Base-by-base conservation (phyloP, 495 filamentous ascomycete genomes). In the Trichocladium uniseriatum region DNA sequence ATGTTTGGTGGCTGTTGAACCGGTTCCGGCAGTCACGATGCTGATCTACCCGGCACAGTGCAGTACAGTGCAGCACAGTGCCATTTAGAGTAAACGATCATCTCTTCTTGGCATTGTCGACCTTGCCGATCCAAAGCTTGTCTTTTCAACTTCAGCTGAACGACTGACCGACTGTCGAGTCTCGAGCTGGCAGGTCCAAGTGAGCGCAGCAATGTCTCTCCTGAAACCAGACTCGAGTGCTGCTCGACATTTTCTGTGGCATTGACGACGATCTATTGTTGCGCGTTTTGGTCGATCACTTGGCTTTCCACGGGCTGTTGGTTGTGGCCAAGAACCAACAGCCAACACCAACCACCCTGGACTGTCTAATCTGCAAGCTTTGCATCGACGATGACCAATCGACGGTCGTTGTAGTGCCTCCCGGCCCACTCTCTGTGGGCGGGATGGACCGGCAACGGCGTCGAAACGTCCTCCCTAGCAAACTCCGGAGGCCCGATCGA, bases 311-410 rank as follows among this genome's bases (percentile, higher is more conserved):
- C 19, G 4, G 14, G 2, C 20, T 22, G 32, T 14, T 31, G 32
- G 39, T 38, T 15, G 41, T 22, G 40, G 39, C 38, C 15, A 20
- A 19, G 13, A 16, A 42, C 38, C 39, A 44, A 51, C 48, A 43
- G 27, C 39, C 39, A 44, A 21, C 31, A 29, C 15, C 48, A 51
- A n/a, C n/a, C n/a, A n/a, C n/a, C n/a, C n/a, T n/a, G n/a, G n/a
- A n/a, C 16, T 19, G 2, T 38, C 39, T 18, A 5, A 5, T 10
- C 5, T 29, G 27, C 27, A 29, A 29, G 27, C 9, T 39, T 9
- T 39, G 48, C 48, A 38, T 38, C 32, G 15, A 19, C 16, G 22
- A 45, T 21, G 35, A 27, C 48, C 48, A 51, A 51, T 43, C 10
- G 39, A 10, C 8, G 5, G 15, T 15, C 0, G 28, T 2, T 19